phyloP scores from a whole-genome alignment of 768 basidiomycete species.

The Coprinellus micaceus region DNA sequence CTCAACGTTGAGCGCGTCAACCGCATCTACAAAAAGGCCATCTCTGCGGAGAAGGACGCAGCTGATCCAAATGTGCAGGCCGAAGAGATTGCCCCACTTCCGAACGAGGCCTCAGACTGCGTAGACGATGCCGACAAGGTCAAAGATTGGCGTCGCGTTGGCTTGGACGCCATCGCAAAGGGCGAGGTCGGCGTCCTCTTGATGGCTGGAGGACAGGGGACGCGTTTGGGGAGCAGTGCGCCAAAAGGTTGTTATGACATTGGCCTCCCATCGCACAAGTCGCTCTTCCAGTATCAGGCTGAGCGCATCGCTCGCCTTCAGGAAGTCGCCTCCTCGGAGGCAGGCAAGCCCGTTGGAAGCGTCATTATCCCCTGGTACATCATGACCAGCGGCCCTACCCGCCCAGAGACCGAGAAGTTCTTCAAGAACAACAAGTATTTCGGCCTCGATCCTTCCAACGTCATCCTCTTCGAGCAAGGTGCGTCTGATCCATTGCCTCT shows the following conservation, averaged over 20 bases:
- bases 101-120: constrained; percentile 68
- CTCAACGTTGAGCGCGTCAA: constrained; percentile 93
- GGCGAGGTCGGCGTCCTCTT: constrained; percentile 92
- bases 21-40: constrained; percentile 76
- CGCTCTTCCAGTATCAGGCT: constrained; percentile 96
- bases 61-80: constrained; percentile 32
- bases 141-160: constrained; percentile 70
- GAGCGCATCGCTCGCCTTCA: constrained; percentile 89
- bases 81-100: constrained; percentile 76
- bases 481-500: constrained; percentile 3
- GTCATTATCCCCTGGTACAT: constrained; percentile 94
- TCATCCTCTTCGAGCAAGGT: constrained; percentile 98
- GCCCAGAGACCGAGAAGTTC: constrained; percentile 79
- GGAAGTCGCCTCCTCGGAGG: constrained; percentile 60
- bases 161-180: constrained; percentile 74
- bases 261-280: constrained; percentile 87
- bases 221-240: constrained; percentile 83
- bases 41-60: constrained; percentile 57
- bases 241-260: constrained; percentile 99
- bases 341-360: constrained; percentile 48
- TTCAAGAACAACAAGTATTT: constrained; percentile 77
- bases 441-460: constrained; percentile 73
- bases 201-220: constrained; percentile 98
- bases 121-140: constrained; percentile 54
- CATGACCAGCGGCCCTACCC: constrained; percentile 98